Percentiles rank a stretch among this genome's conserved stretches.
Conservation (phyloP, 2,329 filamentous ascomycete genomes). For the Alternaria arborescens region DNA sequence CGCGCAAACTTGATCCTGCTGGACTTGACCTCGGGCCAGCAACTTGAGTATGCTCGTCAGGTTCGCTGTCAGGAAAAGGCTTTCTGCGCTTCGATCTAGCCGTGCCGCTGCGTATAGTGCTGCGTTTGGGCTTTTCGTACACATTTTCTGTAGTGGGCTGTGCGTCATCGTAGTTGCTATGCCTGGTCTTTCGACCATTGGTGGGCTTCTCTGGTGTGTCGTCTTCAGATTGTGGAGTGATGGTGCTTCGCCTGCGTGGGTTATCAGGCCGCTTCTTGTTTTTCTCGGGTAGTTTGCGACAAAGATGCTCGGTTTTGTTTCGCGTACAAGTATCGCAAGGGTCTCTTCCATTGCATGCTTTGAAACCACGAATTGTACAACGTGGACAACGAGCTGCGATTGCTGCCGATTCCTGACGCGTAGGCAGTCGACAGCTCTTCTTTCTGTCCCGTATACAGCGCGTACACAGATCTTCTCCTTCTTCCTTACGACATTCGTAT, state of each 20-base stretch:
- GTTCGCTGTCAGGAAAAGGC: background rate
- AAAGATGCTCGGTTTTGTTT: conserved; percentile 11
- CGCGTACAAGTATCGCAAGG: conserved; percentile 21
- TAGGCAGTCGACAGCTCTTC: conserved; percentile 19
- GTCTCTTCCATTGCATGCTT: conserved; percentile 13
- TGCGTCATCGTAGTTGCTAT: background rate
- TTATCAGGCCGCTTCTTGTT: background rate
- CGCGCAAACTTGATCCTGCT: background rate
- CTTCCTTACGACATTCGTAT: conserved; percentile 21
- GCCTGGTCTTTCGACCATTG: background rate
- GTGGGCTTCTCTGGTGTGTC: background rate
- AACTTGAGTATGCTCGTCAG: background rate
- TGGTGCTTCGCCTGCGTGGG: background rate
- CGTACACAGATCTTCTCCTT: conserved; percentile 13
- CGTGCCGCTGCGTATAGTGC: background rate
- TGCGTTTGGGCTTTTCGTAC: background rate
- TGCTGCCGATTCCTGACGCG: conserved; percentile 14
- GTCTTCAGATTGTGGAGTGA: background rate
- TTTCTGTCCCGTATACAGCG: conserved; percentile 19
- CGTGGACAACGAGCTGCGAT: conserved; percentile 25
- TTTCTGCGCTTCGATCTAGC: background rate
- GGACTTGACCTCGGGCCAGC: background rate
- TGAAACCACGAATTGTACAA: conserved; percentile 25
- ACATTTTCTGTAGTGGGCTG: background rate
- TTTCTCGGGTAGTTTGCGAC: background rate